These are phyloP conservation scores for Backusella sp. DNA, from an alignment of 192 early-diverging fungal species.

Conservation along the genomic window DNA sequence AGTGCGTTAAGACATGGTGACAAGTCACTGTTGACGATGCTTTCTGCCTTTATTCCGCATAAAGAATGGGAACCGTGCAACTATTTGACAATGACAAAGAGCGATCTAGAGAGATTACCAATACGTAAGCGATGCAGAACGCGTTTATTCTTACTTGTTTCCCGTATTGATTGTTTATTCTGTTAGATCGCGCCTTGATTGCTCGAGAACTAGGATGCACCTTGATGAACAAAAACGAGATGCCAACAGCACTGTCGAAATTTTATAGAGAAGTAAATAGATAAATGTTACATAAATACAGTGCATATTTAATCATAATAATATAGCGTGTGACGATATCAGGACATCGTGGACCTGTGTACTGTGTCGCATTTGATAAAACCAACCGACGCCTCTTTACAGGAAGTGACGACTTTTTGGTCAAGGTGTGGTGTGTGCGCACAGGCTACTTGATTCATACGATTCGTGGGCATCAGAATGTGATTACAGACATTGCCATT, in stretches of 20 bases:
- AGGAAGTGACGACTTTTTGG: constrained; percentile 84
- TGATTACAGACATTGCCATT: constrained; percentile 76
- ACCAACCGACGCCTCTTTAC: constrained; percentile 74
- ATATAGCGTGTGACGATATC: constrained; percentile 59
- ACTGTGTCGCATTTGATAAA: constrained; percentile 74
- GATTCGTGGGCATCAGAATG: constrained; percentile 75
- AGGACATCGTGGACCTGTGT: constrained; percentile 77
- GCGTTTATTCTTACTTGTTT: neutral
- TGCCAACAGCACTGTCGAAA: constrained; percentile 27
- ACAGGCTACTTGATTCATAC: constrained; percentile 79
- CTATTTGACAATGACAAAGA: constrained; percentile 16
- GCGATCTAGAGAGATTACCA: constrained; percentile 12
- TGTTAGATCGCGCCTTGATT: constrained; percentile 20
- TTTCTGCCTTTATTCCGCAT: constrained; percentile 21
- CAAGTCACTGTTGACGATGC: constrained; percentile 29
- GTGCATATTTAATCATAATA: constrained; percentile 17
- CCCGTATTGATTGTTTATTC: neutral
- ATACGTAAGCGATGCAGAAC: constrained; percentile 13
- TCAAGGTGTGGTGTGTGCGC: constrained; percentile 82
- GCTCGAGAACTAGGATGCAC: constrained; percentile 33
- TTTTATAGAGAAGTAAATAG: constrained; percentile 34
- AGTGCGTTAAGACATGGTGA: constrained; percentile 34
- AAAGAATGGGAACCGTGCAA: neutral
- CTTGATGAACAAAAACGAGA: constrained; percentile 8
- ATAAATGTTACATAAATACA: constrained; percentile 20